Conservation (phyloP, 2,329 filamentous ascomycete species). For the Penicillium hordei region DNA sequence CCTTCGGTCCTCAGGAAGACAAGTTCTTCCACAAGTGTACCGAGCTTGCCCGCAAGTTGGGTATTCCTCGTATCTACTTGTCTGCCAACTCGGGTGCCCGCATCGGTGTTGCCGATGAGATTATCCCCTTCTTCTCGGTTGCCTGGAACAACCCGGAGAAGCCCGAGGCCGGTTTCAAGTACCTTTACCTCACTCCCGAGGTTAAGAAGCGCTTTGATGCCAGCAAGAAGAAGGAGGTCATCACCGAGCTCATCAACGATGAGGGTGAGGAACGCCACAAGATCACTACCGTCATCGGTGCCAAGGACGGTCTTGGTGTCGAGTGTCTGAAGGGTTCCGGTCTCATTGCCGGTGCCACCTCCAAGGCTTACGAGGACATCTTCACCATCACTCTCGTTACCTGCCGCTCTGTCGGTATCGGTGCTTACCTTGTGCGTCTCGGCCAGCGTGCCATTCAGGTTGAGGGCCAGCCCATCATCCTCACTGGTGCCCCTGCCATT, state of each 20-base stretch:
- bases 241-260: constrained; percentile 84
- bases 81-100: constrained; percentile 98
- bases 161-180: constrained; percentile 90
- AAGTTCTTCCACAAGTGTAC: constrained; percentile 99
- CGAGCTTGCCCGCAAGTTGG: constrained; percentile 87
- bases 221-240: constrained; percentile 69
- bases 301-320: constrained; percentile 93
- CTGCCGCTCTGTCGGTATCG: constrained; percentile 97
- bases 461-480: constrained; percentile 96
- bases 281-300: constrained; percentile 89
- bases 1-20: constrained; percentile 94
- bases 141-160: constrained; percentile 86
- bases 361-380: constrained; percentile 95
- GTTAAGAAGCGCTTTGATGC: constrained; percentile 85
- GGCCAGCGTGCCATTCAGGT: constrained; percentile 98
- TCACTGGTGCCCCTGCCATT: constrained; percentile 93
- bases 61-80: constrained; percentile 94
- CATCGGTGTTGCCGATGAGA: constrained; percentile 92
- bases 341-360: constrained; percentile 96
- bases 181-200: constrained; percentile 87
- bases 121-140: constrained; percentile 95
- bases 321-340: constrained; percentile 96
- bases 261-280: constrained; percentile 88
- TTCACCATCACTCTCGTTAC: constrained; percentile 98
- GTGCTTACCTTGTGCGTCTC: constrained; percentile 96